Conservation (phyloP, 352 stramenopile species). For the Phytophthora fragariae region DNA sequence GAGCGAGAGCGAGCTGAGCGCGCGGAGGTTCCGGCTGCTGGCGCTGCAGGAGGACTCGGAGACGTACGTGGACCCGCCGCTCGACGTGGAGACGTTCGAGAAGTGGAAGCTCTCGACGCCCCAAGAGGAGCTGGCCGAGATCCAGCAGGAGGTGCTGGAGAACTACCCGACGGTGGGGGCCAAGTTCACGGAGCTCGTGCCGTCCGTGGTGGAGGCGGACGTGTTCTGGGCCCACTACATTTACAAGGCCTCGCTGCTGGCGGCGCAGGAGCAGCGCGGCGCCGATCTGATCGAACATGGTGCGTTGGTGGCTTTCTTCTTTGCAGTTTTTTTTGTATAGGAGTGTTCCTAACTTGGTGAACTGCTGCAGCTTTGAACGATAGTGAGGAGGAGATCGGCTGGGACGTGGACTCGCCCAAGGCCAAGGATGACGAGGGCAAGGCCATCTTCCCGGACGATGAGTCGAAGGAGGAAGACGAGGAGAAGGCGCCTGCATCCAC, state of each 20-base stretch:
- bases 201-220: slow-evolving; percentile 52
- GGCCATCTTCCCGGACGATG: slow-evolving; percentile 53
- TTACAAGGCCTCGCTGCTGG: slow-evolving; percentile 77
- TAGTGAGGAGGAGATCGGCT: slow-evolving; percentile 73
- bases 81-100: slow-evolving; percentile 68
- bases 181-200: slow-evolving; percentile 71
- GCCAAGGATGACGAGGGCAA: slow-evolving; percentile 47
- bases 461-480: slow-evolving; percentile 56
- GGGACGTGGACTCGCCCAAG: slow-evolving; percentile 71
- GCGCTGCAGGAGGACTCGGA: slow-evolving; percentile 71
- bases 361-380: slow-evolving; percentile 56
- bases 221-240: slow-evolving; percentile 79
- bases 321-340: not conserved
- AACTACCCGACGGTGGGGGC: slow-evolving; percentile 67
- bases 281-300: slow-evolving; percentile 72
- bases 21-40: slow-evolving; percentile 62
- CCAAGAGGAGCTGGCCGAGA: slow-evolving; percentile 44
- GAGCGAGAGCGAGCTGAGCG: slow-evolving; percentile 48
- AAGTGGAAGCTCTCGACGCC: slow-evolving; percentile 59
- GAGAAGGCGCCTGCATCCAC: slow-evolving; percentile 21
- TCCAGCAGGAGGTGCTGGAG: slow-evolving; percentile 64
- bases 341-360: slow-evolving; percentile 10
- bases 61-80: slow-evolving; percentile 66
- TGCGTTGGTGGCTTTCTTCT: slow-evolving; percentile 20
- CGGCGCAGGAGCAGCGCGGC: slow-evolving; percentile 71